Base-by-base conservation (phyloP, 78 protist species). In the Bodo saltans region DNA sequence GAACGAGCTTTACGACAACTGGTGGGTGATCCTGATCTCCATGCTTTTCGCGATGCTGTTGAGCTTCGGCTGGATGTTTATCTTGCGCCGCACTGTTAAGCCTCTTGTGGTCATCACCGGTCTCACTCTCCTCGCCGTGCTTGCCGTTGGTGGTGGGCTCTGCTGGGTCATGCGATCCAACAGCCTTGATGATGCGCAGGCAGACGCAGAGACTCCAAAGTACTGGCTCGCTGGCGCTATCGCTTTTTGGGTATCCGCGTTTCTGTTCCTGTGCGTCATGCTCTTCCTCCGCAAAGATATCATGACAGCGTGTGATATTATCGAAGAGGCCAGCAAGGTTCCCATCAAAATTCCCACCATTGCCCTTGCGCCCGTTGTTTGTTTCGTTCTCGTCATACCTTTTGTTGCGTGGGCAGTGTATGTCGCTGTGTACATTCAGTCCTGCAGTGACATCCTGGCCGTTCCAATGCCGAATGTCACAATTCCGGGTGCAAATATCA, bases 321-420 rank as follows among this genome's bases (percentile, higher is more conserved):
- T 76, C 67, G 81, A 76, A 76, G 81, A 76, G 41, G 81, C 81
- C 67, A 37, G 35, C 30, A 23, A 40, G 37, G 34, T 76, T 35
- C 81, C 81, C 37, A 21, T 76, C 41, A 30, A 12, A 67, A 67
- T 76, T 35, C 81, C 81, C 1, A 60, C 81, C 53, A 76, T 76
- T 47, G 41, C 53, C 30, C 8, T 60, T 29, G 25, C 42, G 30
- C 81, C 81, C 25, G 69, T 67, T 1, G 35, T 32, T 38, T 30
- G 17, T 67, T 4, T 60, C 4, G 27, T 39, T 12, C 11, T 76
- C 42, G 29, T 76, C 40, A 4, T 76, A 17, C 81, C 81, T 17
- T 8, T 76, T 4, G 8, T 39, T 3, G 52, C 52, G 23, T 39
- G 38, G 34, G 69, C 35, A 17, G 11, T 76, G 25, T 2, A 3